Evolutionary conservation across 78 protist genomes (phyloP).

Genomic region (Paulinella micropora): DNA sequence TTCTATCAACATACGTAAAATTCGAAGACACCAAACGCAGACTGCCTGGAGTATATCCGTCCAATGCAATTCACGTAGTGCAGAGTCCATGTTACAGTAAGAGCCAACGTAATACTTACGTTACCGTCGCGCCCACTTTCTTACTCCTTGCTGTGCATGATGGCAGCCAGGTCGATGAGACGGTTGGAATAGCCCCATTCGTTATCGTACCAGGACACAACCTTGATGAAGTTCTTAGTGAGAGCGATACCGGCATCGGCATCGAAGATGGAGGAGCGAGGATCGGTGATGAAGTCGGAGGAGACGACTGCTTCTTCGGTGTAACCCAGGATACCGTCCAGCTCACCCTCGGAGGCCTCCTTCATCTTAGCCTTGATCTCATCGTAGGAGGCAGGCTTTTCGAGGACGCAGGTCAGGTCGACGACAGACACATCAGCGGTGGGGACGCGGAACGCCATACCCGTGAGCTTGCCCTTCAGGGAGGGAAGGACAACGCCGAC

Average conservation of each 20-base stretch:
- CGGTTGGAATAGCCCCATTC: slow-evolving; percentile 93
- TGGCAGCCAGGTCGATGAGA: slow-evolving; percentile 69
- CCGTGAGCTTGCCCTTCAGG: slow-evolving; percentile 92
- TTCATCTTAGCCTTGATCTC: slow-evolving; percentile 13
- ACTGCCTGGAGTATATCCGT: not conserved
- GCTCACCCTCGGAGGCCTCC: slow-evolving; percentile 74
- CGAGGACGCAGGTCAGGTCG: slow-evolving; percentile 53
- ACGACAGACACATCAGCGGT: slow-evolving; percentile 89
- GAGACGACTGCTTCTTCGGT: slow-evolving; percentile 92
- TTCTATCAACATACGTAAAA: not conserved
- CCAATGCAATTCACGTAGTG: not conserved
- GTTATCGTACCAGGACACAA: slow-evolving; percentile 95
- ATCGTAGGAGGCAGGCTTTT: slow-evolving; percentile 57
- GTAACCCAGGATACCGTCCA: slow-evolving; percentile 87
- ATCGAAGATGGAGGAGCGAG: slow-evolving; percentile 82
- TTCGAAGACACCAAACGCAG: not conserved
- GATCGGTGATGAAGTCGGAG: slow-evolving; percentile 74
- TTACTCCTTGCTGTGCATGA: not conserved
- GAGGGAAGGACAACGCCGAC: slow-evolving; percentile 84
- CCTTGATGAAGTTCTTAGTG: slow-evolving; percentile 84
- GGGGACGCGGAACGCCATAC: slow-evolving; percentile 99
- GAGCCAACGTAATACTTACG: not conserved
- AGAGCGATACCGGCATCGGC: slow-evolving; percentile 85
- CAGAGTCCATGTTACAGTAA: not conserved
- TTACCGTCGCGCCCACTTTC: not conserved